Conservation (phyloP, 352 stramenopile genomes). For the Globisporangium paroecandrum region DNA sequence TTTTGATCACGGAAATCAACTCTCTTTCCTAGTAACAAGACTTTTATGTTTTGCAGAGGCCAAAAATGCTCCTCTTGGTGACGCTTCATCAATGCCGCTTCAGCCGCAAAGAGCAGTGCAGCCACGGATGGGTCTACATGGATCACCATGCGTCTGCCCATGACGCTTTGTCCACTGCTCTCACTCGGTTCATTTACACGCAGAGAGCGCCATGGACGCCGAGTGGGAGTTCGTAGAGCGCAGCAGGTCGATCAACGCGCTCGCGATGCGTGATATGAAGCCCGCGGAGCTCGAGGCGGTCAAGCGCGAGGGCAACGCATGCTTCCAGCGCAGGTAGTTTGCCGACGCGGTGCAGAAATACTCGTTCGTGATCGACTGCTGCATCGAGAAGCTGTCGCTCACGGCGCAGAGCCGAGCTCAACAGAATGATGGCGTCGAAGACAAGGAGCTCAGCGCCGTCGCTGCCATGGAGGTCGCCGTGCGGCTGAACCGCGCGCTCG, state of each 20-base stretch:
- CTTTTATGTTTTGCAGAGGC: neutral
- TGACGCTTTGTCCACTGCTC: neutral
- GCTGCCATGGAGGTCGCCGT: constrained; percentile 41
- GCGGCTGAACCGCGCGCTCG: constrained; percentile 63
- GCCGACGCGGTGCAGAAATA: constrained; percentile 50
- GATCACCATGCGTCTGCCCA: neutral
- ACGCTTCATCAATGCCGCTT: neutral
- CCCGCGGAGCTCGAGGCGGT: constrained; percentile 28
- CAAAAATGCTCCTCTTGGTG: neutral
- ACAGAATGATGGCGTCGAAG: too few relatives aligned
- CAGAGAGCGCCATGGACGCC: constrained; percentile 21
- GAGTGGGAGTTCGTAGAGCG: constrained; percentile 25
- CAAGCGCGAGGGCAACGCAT: constrained; percentile 58
- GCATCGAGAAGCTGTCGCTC: constrained; percentile 1
- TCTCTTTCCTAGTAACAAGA: neutral
- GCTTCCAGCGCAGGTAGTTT: constrained; percentile 48
- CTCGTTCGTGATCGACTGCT: constrained; percentile 28
- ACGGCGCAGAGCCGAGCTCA: neutral
- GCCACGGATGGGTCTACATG: neutral
- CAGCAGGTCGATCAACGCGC: constrained; percentile 15
- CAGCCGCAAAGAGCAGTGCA: neutral
- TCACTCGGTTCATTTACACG: neutral
- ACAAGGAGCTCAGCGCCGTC: constrained; percentile 11
- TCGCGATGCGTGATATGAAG: constrained; percentile 17
- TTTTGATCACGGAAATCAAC: neutral